Base-by-base conservation (phyloP, 1,284 basidiomycete genomes). In the Mycena sp. region DNA sequence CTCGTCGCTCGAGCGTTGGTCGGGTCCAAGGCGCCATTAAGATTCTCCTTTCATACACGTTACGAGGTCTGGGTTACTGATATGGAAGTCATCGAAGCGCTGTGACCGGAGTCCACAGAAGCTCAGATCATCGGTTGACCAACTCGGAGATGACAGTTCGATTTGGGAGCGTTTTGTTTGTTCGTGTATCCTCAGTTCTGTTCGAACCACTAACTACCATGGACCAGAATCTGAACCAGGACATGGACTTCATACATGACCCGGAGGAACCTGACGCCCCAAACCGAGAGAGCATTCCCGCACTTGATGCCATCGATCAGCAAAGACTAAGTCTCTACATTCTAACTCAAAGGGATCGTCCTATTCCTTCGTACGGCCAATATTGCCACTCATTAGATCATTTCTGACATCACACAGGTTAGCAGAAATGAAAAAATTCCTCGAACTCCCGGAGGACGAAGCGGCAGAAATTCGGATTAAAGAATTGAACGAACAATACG, bases 401-500 rank as follows among this genome's bases (percentile, higher is more conserved):
- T 28, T n/a, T n/a, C 35, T 48, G 21, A 61, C 26, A 19, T n/a
- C 28, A 35, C 9, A 48, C 35, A 81, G 79, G 28, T 64, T 82
- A 17, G 71, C 77, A 45, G 67, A 73, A 23, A 80, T 80, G 79
- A 71, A 73, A 65, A 67, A 72, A 17, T 74, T 74, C 40, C 52
- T 75, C 16, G 69, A 69, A 25, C 61, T 73, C 52, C 63, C 71
- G n/a, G 75, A 76, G 12, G 71, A 73, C 35, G 23, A 67, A 10
- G 65, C 66, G 12, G 61, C 52, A 56, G 59, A 70, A 28, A 76
- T 80, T 49, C 82, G 86, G 61, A 37, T 74, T 6, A 69, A 73
- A 25, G 80, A 86, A 63, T 74, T 87, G 5, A 73, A 81, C 41
- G 70, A 76, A 16, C 71, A 86, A 21, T 81, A 80, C 61, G 73